These are phyloP conservation scores for Podospora conica DNA, from an alignment of 495 filamentous ascomycete genomes.

Conservation along the genomic window DNA sequence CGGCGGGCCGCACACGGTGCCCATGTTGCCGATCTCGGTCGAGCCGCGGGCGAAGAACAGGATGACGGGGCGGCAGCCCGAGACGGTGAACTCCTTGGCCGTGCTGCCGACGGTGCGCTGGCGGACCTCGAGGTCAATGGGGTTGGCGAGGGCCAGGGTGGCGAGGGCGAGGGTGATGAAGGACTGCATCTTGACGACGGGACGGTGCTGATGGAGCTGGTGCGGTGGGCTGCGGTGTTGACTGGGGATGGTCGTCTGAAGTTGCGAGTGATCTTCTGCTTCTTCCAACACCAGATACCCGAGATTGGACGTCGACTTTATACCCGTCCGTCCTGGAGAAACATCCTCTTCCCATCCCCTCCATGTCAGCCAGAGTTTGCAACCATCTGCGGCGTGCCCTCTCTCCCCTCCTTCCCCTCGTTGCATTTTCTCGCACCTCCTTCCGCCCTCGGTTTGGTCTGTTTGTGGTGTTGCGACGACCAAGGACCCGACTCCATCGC, in stretches of 20 bases:
- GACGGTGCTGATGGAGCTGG: neutral
- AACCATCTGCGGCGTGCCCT: neutral
- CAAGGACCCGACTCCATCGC: constrained; percentile 2
- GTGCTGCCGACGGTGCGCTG: constrained; percentile 18
- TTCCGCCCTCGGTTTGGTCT: neutral
- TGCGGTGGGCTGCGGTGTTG: neutral
- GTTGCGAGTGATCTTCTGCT: neutral
- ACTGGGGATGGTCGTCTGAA: neutral
- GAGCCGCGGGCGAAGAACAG: constrained; percentile 40
- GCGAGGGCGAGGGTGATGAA: constrained; percentile 3
- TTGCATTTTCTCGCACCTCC: neutral
- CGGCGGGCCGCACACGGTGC: constrained; percentile 27
- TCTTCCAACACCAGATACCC: neutral
- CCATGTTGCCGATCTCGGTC: constrained; percentile 41
- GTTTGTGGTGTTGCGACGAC: neutral
- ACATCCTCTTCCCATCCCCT: neutral
- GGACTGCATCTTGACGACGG: constrained; percentile 1
- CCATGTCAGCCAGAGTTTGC: neutral
- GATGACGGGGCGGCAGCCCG: constrained; percentile 37
- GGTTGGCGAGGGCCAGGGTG: constrained; percentile 4
- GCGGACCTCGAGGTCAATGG: constrained; percentile 2
- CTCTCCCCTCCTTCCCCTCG: neutral
- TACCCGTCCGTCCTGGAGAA: neutral
- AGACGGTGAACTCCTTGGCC: constrained; percentile 39
- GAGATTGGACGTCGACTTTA: neutral